These are phyloP conservation scores for Ulmus americana DNA, from an alignment of 331 rosid genomes.

Conservation along the genomic window DNA sequence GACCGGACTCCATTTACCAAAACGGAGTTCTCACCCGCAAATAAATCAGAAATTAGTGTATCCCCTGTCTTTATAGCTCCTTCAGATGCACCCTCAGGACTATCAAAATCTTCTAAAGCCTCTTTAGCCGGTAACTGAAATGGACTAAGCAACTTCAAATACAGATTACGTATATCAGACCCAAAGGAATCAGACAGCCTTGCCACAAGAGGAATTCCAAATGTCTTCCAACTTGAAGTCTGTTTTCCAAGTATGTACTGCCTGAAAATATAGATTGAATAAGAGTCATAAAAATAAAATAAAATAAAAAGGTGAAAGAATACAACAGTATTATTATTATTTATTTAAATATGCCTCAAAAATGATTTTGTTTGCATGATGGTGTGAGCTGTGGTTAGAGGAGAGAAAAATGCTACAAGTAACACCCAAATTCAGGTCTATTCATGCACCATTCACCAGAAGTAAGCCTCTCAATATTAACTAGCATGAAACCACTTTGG, in stretches of 20 bases:
- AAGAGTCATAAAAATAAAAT: conserved; percentile 15
- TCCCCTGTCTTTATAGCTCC: conserved; percentile 39
- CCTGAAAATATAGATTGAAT: conserved; percentile 49
- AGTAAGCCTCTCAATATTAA: no score
- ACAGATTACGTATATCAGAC: conserved; percentile 59
- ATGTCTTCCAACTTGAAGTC: conserved; percentile 61
- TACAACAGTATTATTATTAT: neutral
- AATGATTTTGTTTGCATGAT: neutral
- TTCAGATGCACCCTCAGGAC: conserved; percentile 33
- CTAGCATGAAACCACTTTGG: no score
- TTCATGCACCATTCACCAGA: no score
- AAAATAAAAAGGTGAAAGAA: neutral
- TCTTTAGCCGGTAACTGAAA: conserved; percentile 40
- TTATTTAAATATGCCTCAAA: conserved; percentile 1
- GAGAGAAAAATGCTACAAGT: no score
- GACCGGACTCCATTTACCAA: conserved; percentile 33
- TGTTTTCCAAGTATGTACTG: conserved; percentile 56
- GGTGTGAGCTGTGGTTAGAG: neutral
- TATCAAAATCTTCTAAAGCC: conserved; percentile 31
- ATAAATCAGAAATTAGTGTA: conserved; percentile 27
- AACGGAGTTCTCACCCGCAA: conserved; percentile 23
- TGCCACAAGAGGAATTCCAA: conserved; percentile 85
- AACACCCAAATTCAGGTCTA: no score
- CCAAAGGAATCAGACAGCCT: conserved; percentile 49
- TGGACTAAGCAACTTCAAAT: conserved; percentile 57